Base-by-base conservation (phyloP, 805 yeast species). In the Debaryomyces prosopidis region DNA sequence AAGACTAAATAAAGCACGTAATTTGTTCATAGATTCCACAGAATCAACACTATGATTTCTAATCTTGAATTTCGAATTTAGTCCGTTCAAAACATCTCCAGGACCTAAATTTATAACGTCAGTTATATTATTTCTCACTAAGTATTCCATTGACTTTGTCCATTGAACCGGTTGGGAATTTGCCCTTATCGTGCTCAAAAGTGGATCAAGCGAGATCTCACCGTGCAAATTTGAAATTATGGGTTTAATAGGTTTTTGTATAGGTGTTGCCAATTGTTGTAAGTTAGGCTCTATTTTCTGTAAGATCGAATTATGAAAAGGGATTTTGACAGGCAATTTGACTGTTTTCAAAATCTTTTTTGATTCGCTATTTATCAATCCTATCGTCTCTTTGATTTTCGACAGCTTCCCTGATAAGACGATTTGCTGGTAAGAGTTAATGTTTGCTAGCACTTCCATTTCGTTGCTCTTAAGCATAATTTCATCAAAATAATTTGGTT, bases 231-330 rank as follows among this genome's bases (percentile, higher is more conserved):
- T 76, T 14, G 72, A 58, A 1, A 76, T 52, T 5, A 76, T 60
- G 8, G 80, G 75, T 8, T 17, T 57, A 50, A 3, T 46, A 37
- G 18, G 48, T 34, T 4, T 49, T 45, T 26, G n/a, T 10, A 31
- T 8, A 12, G 14, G 20, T 14, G 40, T 43, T 3, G 65, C 54
- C 16, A 62, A 50, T 11, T 45, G 48, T 7, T 38, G 41, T 45
- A 78, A 62, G 27, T 58, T 53, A 11, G 60, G 55, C 43, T 68
- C 71, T 5, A 80, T 75, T 0, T 63, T 62, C 31, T 44, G 43
- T 55, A 81, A 55, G 3, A 69, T 48, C 9, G 63, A 57, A 46
- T 69, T 72, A 55, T 80, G 85, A 57, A 80, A 80, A 14, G 85
- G 82, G 1, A 79, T 73, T 2, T 67, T 58, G 6, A 78, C 83